Percentiles rank a stretch among this genome's conserved stretches.
These are phyloP conservation scores for Periconia sp. DNA, from an alignment of 2,329 filamentous ascomycete genomes.

Conservation along the genomic window DNA sequence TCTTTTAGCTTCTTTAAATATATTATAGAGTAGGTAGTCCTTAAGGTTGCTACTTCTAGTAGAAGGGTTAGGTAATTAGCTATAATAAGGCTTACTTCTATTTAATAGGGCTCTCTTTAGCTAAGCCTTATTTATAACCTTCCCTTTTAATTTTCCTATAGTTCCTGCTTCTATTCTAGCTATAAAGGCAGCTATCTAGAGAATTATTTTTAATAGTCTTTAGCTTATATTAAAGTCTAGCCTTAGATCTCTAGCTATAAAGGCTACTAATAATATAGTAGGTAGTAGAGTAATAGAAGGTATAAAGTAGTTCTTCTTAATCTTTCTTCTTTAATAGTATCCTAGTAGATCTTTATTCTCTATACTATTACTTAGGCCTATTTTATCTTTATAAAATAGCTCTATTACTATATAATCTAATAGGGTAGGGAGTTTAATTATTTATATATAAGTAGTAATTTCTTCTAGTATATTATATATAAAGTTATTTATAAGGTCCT, in stretches of 20 bases:
- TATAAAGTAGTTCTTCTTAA: too few species aligned
- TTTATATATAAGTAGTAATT: conserved; percentile 6
- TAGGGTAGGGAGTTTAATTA: background rate
- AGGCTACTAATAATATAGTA: too few species aligned
- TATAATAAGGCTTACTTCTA: conserved; percentile 4
- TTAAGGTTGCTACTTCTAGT: background rate
- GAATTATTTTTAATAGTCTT: background rate
- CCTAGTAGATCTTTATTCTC: too few species aligned
- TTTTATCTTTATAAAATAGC: background rate
- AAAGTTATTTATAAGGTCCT: conserved; percentile 14
- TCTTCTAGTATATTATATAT: conserved; percentile 10
- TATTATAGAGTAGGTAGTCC: background rate
- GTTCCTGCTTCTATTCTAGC: background rate
- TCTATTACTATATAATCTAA: background rate
- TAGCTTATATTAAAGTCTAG: background rate
- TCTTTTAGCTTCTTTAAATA: background rate
- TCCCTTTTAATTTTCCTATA: conserved; percentile 1
- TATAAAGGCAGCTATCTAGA: conserved; percentile 6
- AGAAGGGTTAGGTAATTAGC: background rate
- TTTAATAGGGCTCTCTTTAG: conserved; percentile 3
- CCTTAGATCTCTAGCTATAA: background rate
- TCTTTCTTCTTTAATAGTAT: too few species aligned
- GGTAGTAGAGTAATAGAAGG: too few species aligned
- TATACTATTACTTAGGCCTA: background rate
- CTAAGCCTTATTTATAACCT: conserved; percentile 4